Percentiles rank a stretch among this genome's conserved stretches.
These are phyloP conservation scores for Aspergillus quadrilineatus DNA, from an alignment of 2,329 filamentous ascomycete species.

Conservation along the genomic window DNA sequence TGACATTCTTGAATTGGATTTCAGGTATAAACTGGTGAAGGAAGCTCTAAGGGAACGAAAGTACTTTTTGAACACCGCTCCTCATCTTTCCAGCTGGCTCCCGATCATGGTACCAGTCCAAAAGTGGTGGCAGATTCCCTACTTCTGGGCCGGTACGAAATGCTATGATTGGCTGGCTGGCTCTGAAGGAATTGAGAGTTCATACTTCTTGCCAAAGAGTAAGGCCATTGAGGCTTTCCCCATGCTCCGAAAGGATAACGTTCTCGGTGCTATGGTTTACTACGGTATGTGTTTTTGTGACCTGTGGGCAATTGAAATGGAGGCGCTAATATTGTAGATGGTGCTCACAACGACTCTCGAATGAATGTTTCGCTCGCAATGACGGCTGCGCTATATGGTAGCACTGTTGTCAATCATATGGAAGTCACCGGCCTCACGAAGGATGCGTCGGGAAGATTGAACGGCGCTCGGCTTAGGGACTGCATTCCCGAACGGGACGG, in stretches of 20 bases:
- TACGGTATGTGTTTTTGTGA: conserved; percentile 55
- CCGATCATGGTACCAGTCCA: conserved; percentile 81
- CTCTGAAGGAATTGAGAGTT: conserved; percentile 82
- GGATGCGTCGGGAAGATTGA: conserved; percentile 69
- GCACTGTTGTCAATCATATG: conserved; percentile 78
- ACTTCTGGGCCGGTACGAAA: conserved; percentile 71
- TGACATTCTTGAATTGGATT: conserved; percentile 8
- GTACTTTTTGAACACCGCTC: conserved; percentile 79
- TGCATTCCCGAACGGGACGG: conserved; percentile 66
- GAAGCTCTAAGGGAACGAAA: conserved; percentile 79
- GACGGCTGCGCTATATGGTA: conserved; percentile 83
- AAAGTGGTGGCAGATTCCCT: conserved; percentile 80
- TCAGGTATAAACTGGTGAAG: conserved; percentile 67
- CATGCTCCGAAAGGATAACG: conserved; percentile 76
- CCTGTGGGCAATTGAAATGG: background rate
- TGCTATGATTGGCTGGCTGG: conserved; percentile 83
- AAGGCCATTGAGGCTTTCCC: conserved; percentile 85
- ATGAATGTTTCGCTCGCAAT: conserved; percentile 90
- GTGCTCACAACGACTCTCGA: conserved; percentile 85
- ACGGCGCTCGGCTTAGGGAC: conserved; percentile 72
- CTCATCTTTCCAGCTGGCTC: conserved; percentile 76
- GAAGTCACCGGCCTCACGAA: conserved; percentile 77
- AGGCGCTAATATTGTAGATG: conserved; percentile 53
- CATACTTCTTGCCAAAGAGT: conserved; percentile 82
- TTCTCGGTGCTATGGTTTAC: conserved; percentile 82